Conservation (phyloP, 2,329 filamentous ascomycete species). For the Claviceps fusiformis region DNA sequence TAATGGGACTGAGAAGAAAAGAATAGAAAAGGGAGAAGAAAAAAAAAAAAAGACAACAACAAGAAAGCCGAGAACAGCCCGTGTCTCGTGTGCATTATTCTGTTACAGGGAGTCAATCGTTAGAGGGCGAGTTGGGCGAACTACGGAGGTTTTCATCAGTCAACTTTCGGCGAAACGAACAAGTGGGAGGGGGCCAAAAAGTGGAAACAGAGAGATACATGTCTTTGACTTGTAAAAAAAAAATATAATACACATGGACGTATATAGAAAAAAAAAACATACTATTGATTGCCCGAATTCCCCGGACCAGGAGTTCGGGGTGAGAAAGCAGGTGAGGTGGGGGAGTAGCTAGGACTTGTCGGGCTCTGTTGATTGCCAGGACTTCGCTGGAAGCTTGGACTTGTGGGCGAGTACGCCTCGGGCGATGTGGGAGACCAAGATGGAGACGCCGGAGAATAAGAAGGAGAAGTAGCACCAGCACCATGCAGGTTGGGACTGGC, state of each 20-base stretch:
- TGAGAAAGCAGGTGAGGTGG: conserved; percentile 38
- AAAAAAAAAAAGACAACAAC: background rate
- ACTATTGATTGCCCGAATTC: conserved; percentile 30
- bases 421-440: conserved; percentile 66
- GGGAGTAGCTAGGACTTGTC: conserved; percentile 60
- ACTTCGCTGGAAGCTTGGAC: conserved; percentile 43
- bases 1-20: background rate
- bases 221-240: background rate
- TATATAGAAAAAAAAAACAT: conserved; percentile 8
- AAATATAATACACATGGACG: background rate
- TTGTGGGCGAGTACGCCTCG: conserved; percentile 48
- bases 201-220: background rate
- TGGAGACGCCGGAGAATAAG: conserved; percentile 59
- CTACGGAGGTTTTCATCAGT: conserved; percentile 8
- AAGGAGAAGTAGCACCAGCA: conserved; percentile 37
- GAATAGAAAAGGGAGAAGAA: background rate
- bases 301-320: conserved; percentile 31
- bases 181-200: background rate
- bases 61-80: conserved; percentile 13
- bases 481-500: conserved; percentile 43
- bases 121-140: conserved; percentile 31
- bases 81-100: conserved; percentile 22
- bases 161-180: background rate
- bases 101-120: conserved; percentile 22
- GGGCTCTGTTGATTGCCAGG: conserved; percentile 44